Percentiles rank a stretch among this genome's conserved stretches.
Evolutionary conservation across 495 filamentous ascomycete species (phyloP).

Genomic region (Annulohypoxylon stygium): DNA sequence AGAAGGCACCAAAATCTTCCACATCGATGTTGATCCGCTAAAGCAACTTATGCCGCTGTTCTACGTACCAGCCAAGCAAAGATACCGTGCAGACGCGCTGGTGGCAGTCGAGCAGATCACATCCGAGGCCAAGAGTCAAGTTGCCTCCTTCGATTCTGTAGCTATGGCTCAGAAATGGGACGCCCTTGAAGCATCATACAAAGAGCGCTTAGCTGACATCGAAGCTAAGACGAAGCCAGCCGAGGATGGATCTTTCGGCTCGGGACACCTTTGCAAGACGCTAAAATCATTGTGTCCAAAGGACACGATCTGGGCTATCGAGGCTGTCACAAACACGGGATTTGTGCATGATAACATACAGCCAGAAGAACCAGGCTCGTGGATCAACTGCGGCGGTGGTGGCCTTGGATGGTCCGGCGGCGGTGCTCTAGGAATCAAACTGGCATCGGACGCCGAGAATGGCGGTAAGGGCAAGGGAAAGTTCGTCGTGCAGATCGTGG

Average conservation of each 20-base stretch:
- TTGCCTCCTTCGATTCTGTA: conserved; percentile 61
- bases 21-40: conserved; percentile 87
- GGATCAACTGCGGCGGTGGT: conserved; percentile 95
- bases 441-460: conserved; percentile 76
- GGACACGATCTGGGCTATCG: conserved; percentile 87
- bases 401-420: conserved; percentile 97
- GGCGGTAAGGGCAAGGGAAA: conserved; percentile 78
- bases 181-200: conserved; percentile 70
- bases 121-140: conserved; percentile 58
- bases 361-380: conserved; percentile 80
- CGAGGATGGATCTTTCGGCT: conserved; percentile 74
- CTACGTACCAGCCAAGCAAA: conserved; percentile 78
- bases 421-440: conserved; percentile 86
- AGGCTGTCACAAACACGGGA: conserved; percentile 86
- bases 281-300: conserved; percentile 74
- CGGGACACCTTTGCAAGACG: conserved; percentile 74
- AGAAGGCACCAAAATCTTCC: conserved; percentile 76
- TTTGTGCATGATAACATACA: conserved; percentile 87
- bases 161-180: conserved; percentile 66
- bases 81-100: conserved; percentile 81
- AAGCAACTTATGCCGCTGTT: conserved; percentile 90
- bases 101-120: conserved; percentile 81
- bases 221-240: conserved; percentile 67
- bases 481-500: conserved; percentile 93
- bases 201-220: conserved; percentile 70